Evolutionary conservation across 1,139 yeast genomes (phyloP).

Genomic region (Taphrina pruni): DNA sequence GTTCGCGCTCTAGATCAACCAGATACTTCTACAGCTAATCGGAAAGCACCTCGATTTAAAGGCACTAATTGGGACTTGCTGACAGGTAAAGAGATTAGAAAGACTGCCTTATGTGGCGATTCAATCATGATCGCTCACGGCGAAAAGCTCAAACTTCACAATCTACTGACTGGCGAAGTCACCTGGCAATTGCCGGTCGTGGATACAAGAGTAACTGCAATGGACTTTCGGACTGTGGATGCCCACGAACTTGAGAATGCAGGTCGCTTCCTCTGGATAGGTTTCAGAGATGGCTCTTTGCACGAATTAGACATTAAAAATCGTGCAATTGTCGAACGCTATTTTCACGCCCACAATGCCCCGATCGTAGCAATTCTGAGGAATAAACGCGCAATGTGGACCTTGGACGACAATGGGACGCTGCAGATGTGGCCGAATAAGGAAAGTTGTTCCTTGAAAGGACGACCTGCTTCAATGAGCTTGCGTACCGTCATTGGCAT

Average conservation of each 20-base stretch:
- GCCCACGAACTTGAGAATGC: constrained; percentile 44
- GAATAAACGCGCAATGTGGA: constrained; percentile 50
- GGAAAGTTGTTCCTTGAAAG: constrained; percentile 35
- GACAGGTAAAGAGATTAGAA: constrained; percentile 33
- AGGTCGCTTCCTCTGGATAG: constrained; percentile 51
- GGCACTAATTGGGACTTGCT: constrained; percentile 27
- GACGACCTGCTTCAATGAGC: constrained; percentile 1
- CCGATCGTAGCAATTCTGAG: constrained; percentile 50
- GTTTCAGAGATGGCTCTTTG: constrained; percentile 53
- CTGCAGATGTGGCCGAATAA: constrained; percentile 51
- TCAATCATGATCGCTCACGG: constrained; percentile 24
- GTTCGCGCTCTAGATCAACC: constrained; percentile 33
- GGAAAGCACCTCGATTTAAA: constrained; percentile 49
- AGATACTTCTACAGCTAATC: constrained; percentile 52
- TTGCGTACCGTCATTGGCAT: constrained; percentile 28
- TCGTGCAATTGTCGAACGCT: constrained; percentile 46
- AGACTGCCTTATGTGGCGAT: constrained; percentile 26
- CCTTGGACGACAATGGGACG: constrained; percentile 55
- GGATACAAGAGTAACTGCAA: constrained; percentile 33
- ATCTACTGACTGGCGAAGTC: constrained; percentile 23
- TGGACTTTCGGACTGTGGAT: constrained; percentile 32
- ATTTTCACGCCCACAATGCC: constrained; percentile 50
- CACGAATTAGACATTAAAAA: constrained; percentile 50
- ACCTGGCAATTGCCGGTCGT: constrained; percentile 34
- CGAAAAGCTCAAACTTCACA: constrained; percentile 25